Conservation (phyloP, 116 monocot species). For the Zostera marina region DNA sequence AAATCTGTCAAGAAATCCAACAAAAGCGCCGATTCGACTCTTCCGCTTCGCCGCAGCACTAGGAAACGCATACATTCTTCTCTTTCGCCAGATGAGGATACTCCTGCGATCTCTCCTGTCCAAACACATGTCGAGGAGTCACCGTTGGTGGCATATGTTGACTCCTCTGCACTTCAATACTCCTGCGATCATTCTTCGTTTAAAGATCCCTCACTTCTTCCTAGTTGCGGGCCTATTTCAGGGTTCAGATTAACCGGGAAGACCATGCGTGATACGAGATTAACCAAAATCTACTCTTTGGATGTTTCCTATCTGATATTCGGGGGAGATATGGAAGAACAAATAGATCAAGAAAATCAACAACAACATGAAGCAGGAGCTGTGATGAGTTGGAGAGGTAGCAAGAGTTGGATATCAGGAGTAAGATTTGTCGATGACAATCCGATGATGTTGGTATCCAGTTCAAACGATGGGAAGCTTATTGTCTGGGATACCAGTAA, state of each 20-base stretch:
- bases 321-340: too few relatives aligned
- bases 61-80: conserved; percentile 1
- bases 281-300: conserved; percentile 24
- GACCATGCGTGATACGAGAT: conserved; percentile 15
- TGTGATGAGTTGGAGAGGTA: conserved; percentile 29
- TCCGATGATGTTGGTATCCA: conserved; percentile 20
- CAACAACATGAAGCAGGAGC: neutral
- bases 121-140: neutral
- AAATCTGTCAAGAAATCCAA: neutral
- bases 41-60: conserved; percentile 7
- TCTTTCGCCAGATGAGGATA: neutral
- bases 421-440: conserved; percentile 18
- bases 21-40: neutral
- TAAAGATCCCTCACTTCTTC: neutral
- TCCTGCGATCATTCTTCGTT: conserved; percentile 3
- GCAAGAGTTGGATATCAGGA: conserved; percentile 29
- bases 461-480: conserved; percentile 24
- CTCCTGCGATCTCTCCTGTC: neutral
- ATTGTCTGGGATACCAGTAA: conserved; percentile 22
- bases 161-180: conserved; percentile 10
- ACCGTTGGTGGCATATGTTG: neutral
- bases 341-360: too few relatives aligned
- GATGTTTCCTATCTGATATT: conserved; percentile 8
- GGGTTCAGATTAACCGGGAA: conserved; percentile 15
- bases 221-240: too few relatives aligned